Evolutionary conservation across 148 eudicot species (phyloP), one percentile per base, ranked within the genome.

Genomic region (Polygonum aviculare): DNA sequence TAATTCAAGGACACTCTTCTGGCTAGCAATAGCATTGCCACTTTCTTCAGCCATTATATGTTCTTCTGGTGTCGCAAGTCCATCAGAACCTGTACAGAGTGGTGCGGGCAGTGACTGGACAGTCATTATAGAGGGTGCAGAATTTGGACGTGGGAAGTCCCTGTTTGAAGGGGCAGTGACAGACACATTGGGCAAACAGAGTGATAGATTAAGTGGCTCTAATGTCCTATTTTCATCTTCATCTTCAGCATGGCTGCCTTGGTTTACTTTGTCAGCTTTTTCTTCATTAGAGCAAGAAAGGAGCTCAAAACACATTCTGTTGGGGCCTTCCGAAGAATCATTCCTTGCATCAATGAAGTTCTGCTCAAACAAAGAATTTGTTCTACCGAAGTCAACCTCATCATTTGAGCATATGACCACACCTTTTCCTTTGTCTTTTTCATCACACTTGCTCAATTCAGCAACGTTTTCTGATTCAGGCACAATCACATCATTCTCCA

Each of bases 161-260:
- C 82, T 80, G 47, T 82, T 85, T 47, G 90, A 80, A 83, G 85
- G 82, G 48, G 78, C 86, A 52, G 95, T 90, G 33, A 84, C 81
- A 9, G 90, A 74, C 73, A 85, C 89, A 87, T 85, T 88, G 18
- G 97, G 97, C 78, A 91, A 83, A 81, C 95, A 88, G 75, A 94
- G 98, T 50, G 98, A 94, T 50, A 94, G 98, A 51, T 94, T 95
- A 41, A 94, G 83, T 62, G 90, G 83, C 78, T 90, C 94, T 69
- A 87, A 63, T 19, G 82, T 84, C 69, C 86, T 78, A 74, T 87
- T 88, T 69, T 90, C 97, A 75, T 87, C 76, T 81, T 91, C 86
- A 36, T 76, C 38, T 84, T 85, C 82, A 54, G 75, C 47, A 21
- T 60, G 76, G 74, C 79, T 74, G 49, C 57, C 73, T 47, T 72